Base-by-base conservation (phyloP, 768 basidiomycete species). In the Boletus coccyginus region DNA sequence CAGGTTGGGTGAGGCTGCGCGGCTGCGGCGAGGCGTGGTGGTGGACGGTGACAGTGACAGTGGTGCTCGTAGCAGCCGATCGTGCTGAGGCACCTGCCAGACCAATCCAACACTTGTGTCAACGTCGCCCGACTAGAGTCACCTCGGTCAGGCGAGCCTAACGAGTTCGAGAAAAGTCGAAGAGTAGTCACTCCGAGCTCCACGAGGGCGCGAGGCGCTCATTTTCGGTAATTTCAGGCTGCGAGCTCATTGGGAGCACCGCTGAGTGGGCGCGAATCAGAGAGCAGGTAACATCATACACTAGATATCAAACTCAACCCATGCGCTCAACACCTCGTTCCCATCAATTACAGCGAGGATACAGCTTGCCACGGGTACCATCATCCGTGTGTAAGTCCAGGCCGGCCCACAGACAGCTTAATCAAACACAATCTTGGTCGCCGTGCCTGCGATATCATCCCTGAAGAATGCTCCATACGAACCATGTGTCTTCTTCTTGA, bases 401-500 rank as follows among this genome's bases (percentile, higher is more conserved):
- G 27, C 50, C 24, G 17, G 24, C 48, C 50, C 56, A 39, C 55
- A 33, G 8, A 52, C 46, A 44, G n/a, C 64, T 68, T 75, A 80
- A 24, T 68, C 66, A 67, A 92, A 92, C 46, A 84, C 85, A 60
- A 91, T 91, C 77, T 88, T 90, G 11, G 83, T 89, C n/a, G 88
- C 85, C 2, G 77, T 83, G 21, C 79, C 79, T 24, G 81, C 79
- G 44, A 78, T 73, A 57, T 78, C 79, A 61, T 90, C 85, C 53
- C 87, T 72, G 72, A 81, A 93, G 73, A 92, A 93, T 7, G 89
- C 90, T 6, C 95, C 95, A 63, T 97, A 98, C 41, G 83, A 88
- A 19, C 91, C 77, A 65, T 98, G 95, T 63, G 88, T 84, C 80
- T 86, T 92, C 81, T 98, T 98, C 79, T 96, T 97, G 76, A 98